Conservation (phyloP, 768 basidiomycete genomes). For the Phaffia australis region DNA sequence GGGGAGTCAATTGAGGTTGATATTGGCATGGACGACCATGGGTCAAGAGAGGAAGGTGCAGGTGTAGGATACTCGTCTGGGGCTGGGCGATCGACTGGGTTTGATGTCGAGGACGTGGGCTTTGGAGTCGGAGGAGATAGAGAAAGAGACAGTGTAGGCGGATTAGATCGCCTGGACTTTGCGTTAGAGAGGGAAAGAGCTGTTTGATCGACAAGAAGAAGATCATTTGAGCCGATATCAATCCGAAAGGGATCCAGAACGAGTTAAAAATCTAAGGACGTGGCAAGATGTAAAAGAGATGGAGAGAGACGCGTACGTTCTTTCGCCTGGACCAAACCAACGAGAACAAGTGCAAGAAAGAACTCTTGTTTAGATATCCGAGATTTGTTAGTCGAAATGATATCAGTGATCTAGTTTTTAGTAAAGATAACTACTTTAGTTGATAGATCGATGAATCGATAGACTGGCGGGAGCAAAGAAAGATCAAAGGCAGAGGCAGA, state of each 20-base stretch:
- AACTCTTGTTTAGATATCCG: conserved; percentile 75
- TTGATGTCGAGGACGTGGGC: too few relatives aligned
- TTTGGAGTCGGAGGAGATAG: conserved; percentile 2
- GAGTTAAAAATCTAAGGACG: too few relatives aligned
- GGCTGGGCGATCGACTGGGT: conserved; percentile 4
- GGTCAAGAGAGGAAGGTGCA: conserved; percentile 7
- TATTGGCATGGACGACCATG: conserved; percentile 5
- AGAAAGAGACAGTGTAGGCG: conserved; percentile 20
- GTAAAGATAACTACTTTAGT: not conserved
- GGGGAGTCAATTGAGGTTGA: not conserved
- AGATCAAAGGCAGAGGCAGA: not conserved
- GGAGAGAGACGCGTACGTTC: conserved; percentile 47
- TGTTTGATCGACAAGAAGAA: not conserved
- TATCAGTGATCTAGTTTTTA: conserved; percentile 67
- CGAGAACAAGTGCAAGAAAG: conserved; percentile 78
- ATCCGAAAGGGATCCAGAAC: too few relatives aligned
- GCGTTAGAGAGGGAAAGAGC: conserved; percentile 6
- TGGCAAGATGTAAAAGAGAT: not conserved
- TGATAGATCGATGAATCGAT: not conserved
- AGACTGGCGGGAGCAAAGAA: not conserved
- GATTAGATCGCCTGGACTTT: not conserved
- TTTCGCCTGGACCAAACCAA: conserved; percentile 69
- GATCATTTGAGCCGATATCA: not conserved
- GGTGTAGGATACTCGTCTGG: not conserved
- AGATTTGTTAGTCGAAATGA: conserved; percentile 66